phyloP scores from a whole-genome alignment of 768 basidiomycete genomes.

The Collybia sp. region DNA sequence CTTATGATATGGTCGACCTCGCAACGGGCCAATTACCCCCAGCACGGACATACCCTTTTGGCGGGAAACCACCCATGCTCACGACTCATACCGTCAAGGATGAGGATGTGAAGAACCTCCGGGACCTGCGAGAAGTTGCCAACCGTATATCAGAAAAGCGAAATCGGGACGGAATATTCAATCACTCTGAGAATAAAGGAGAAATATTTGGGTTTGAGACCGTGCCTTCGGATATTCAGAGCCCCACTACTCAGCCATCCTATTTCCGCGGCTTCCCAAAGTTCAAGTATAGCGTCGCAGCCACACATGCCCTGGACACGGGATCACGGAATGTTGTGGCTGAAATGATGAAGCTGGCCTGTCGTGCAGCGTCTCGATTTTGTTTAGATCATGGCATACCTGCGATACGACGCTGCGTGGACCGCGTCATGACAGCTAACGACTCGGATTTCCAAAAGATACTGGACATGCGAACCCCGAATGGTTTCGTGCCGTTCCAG shows the following conservation, averaged over 20 bases:
- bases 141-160: conserved; percentile 11
- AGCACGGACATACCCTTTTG: conserved; percentile 39
- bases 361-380: conserved; percentile 71
- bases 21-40: conserved; percentile 27
- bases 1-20: conserved; percentile 66
- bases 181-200: conserved; percentile 14
- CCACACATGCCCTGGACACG: conserved; percentile 13
- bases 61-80: conserved; percentile 12
- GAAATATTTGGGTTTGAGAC: conserved; percentile 20
- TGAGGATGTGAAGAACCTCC: conserved; percentile 22
- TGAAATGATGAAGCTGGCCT: conserved; percentile 82
- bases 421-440: conserved; percentile 21
- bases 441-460: conserved; percentile 37
- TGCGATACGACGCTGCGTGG: conserved; percentile 52
- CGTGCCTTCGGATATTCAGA: conserved; percentile 24
- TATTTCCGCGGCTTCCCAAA: conserved; percentile 47
- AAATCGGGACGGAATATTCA: conserved; percentile 16
- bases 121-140: conserved; percentile 16
- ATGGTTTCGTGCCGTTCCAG: conserved; percentile 38
- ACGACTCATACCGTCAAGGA: conserved; percentile 10
- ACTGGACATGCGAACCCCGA: conserved; percentile 39
- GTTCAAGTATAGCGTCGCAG: conserved; percentile 39
- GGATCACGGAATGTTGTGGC: conserved; percentile 59
- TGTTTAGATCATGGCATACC: conserved; percentile 55
- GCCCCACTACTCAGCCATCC: conserved; percentile 24